These are phyloP conservation scores for Marsdenia floribunda DNA, from an alignment of 257 asterid genomes.

Conservation along the genomic window DNA sequence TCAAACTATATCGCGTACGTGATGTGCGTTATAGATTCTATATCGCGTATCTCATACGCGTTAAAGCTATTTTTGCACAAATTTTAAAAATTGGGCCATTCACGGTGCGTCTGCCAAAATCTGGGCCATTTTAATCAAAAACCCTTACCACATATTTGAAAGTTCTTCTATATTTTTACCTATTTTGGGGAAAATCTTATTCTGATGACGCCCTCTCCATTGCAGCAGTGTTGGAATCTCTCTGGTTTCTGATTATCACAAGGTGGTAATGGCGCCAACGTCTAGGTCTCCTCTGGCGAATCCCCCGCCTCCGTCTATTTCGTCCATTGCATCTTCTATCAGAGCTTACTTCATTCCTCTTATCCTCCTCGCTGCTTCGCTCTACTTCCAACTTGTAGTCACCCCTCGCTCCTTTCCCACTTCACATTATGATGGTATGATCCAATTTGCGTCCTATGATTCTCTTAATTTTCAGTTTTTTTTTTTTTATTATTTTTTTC, in stretches of 20 bases:
- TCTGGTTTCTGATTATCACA: background rate
- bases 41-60: too few species aligned
- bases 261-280: conserved; percentile 11
- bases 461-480: background rate
- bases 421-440: conserved; percentile 72
- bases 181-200: too few species aligned
- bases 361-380: conserved; percentile 49
- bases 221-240: background rate
- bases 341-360: conserved; percentile 67
- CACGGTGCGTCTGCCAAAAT: too few species aligned
- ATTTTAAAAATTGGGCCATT: too few species aligned
- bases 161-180: too few species aligned
- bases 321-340: conserved; percentile 31
- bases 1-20: too few species aligned
- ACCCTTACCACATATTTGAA: too few species aligned
- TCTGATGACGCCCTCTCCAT: background rate
- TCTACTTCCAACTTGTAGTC: conserved; percentile 72
- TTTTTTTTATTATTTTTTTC: background rate
- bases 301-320: conserved; percentile 20
- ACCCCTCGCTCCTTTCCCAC: conserved; percentile 73
- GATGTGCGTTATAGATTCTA: too few species aligned
- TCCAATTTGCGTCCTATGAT: background rate
- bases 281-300: conserved; percentile 30
- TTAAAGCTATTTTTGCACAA: too few species aligned
- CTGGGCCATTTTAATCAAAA: too few species aligned